A percentile compares a stretch with the other conserved stretches of the same genome.
phyloP scores from a whole-genome alignment of 140 eudicot genomes.

The Cichorium intybus region DNA sequence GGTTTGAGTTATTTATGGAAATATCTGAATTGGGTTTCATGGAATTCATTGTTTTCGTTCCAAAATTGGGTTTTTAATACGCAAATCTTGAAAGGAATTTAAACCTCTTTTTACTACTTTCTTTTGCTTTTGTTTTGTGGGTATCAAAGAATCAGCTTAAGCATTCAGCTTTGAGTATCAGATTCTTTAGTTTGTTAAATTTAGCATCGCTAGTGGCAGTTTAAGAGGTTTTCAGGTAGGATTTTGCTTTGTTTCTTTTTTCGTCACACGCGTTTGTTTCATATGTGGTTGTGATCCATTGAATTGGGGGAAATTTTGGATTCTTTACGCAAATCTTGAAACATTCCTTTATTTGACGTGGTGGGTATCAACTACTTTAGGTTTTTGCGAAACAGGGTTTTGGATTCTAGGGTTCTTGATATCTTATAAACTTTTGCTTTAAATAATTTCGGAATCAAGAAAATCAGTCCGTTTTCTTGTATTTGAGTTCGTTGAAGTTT shows the following conservation, averaged over 20 bases:
- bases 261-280: slow-evolving; percentile 12
- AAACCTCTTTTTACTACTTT: neutral
- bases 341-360: slow-evolving; percentile 6
- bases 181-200: neutral
- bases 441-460: neutral
- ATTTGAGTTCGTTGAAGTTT: slow-evolving; percentile 8
- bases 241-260: slow-evolving; percentile 20
- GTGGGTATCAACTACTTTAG: slow-evolving; percentile 5
- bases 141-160: slow-evolving; percentile 21
- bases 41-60: neutral
- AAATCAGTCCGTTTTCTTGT: slow-evolving; percentile 4
- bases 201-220: neutral
- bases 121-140: slow-evolving; percentile 22
- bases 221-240: slow-evolving; percentile 5
- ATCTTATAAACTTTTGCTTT: neutral
- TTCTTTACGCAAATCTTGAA: slow-evolving; percentile 28
- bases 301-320: slow-evolving; percentile 10
- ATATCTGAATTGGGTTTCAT: slow-evolving; percentile 13
- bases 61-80: slow-evolving; percentile 11
- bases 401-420: slow-evolving; percentile 25
- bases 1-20: slow-evolving; percentile 9
- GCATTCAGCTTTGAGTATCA: neutral
- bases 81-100: slow-evolving; percentile 23
- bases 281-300: slow-evolving; percentile 8
- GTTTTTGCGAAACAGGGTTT: slow-evolving; percentile 12